Evolutionary conservation across 1,284 basidiomycete species (phyloP), one percentile per base, ranked within the genome.

Genomic region (Tilletia caries): DNA sequence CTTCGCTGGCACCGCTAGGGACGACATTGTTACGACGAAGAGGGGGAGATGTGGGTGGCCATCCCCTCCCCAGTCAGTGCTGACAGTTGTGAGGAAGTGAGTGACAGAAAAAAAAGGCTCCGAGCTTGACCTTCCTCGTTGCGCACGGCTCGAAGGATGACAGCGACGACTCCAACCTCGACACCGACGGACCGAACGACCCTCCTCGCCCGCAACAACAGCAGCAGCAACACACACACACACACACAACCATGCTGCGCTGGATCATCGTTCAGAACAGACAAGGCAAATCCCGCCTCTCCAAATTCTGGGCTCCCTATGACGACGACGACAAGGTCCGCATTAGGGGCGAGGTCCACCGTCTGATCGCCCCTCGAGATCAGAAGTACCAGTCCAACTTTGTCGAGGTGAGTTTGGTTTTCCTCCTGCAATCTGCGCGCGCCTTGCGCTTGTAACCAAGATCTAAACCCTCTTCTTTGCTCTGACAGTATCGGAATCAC

Each of bases 311-410:
- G 85, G 91, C 91, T 34, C 93, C 93, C 1, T 75, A 64, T 79
- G 76, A 79, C 64, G 83, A 84, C 46, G 81, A 83, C 8, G 84
- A 85, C 62, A 81, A 95, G 92, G 91, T 95, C 69, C 89, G 93
- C 68, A 86, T 98, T 68, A 88, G 94, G 46, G 95, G 94, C 27
- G 95, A 98, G 84, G 95, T 98, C 0, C 95, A 98, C 83, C 87
- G 95, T 52, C 84, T 98, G 72, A 92, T 98, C 23, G 95, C 95
- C 0, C 93, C 95, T n/a, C 86, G 95, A 73, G 95, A 98, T 84
- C 95, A 97, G 86, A 97, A 97, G 84, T 95, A 97, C 76, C 96
- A 98, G 84, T 95, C 93, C 70, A 98, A 98, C 85, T 98, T 98
- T 82, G 95, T 98, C 65, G 95, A 98, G 88, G 95, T 95, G 75